Percentiles rank a stretch among this genome's conserved stretches.
phyloP scores from a whole-genome alignment of 768 basidiomycete species.

The Rhodotorula taiwanensis region DNA sequence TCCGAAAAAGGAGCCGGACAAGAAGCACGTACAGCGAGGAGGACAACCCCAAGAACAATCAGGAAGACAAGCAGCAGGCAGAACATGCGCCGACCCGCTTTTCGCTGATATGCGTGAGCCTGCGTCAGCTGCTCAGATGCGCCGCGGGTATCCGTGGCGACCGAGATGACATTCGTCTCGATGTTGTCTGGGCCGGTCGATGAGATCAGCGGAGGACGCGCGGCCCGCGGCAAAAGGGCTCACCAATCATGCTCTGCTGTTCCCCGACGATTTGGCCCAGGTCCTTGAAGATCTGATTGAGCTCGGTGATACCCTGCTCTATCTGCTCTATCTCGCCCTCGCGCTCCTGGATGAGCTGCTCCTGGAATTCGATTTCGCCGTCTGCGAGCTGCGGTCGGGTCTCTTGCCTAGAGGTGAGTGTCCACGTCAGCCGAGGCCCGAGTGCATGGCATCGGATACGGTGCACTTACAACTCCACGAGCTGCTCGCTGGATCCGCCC shows the following conservation, averaged over 20 bases:
- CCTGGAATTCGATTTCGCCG: slow-evolving; percentile 82
- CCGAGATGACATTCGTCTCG: slow-evolving; percentile 81
- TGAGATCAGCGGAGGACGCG: neutral
- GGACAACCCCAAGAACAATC: slow-evolving; percentile 76
- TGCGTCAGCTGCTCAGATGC: slow-evolving; percentile 80
- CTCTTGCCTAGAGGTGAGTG: slow-evolving; percentile 9
- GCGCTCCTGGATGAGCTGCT: slow-evolving; percentile 86
- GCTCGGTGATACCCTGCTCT: slow-evolving; percentile 90
- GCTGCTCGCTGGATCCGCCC: neutral
- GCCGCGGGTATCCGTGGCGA: slow-evolving; percentile 69
- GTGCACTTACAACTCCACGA: slow-evolving; percentile 36
- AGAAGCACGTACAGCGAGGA: slow-evolving; percentile 69
- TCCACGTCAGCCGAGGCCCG: no score
- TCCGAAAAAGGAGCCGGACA: neutral
- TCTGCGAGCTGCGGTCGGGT: slow-evolving; percentile 38
- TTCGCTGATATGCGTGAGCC: slow-evolving; percentile 88
- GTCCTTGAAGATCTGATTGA: slow-evolving; percentile 93
- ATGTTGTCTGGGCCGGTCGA: slow-evolving; percentile 70
- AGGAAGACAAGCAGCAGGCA: slow-evolving; percentile 83
- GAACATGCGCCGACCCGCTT: slow-evolving; percentile 79
- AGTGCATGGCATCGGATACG: no score
- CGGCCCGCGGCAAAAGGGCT: slow-evolving; percentile 40
- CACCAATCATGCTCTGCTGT: slow-evolving; percentile 91
- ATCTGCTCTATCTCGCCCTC: slow-evolving; percentile 94
- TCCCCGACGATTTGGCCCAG: slow-evolving; percentile 88